Evolutionary conservation across 2,329 filamentous ascomycete genomes (phyloP), one percentile per base, ranked within the genome.

Genomic region (Penicillium psychrosexuale): DNA sequence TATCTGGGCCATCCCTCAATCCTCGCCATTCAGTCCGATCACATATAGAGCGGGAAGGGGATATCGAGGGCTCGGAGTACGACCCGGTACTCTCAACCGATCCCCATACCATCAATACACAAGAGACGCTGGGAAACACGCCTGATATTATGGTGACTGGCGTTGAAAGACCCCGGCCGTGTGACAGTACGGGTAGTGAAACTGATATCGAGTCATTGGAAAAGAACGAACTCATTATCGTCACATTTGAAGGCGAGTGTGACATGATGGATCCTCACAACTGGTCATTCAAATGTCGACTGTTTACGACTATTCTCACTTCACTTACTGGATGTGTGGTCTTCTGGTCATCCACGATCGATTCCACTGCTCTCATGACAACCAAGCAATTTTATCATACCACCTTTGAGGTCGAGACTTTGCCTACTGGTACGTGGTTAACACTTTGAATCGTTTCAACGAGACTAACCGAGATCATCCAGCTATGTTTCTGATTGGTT

Each of bases 281-380:
- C 61, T 80, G 77, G 77, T 62, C 71, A 3, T 54, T 70, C 11
- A 17, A 44, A 3, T 55, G 55, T 13, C 64, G 74, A 7, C 58
- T 62, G 45, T 65, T 66, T 45, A 72, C 69, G 34, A 75, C 73
- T 5, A 43, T 58, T 27, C 53, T 73, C 28, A 34, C 60, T 66
- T 73, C 22, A 61, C 74, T 49, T 66, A 66, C 9, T 58, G 71
- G 22, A 74, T 81, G 38, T 76, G 74, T 79, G 46, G 71, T 77
- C 3, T 78, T 81, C 17, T 79, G 74, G 22, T 72, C 78, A 2
- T 78, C 75, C 30, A 74, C 77, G 0, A 80, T 82, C 39, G 79
- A 81, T 59, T 75, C 76, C n/a, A 74, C 74, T 44, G 78, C 74
- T 11, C 66, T 81, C 31, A 66, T 64, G 3, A 66, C 72, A 40